Conservation (phyloP, 129 eudicot species). For the Smallanthus sonchifolius region DNA sequence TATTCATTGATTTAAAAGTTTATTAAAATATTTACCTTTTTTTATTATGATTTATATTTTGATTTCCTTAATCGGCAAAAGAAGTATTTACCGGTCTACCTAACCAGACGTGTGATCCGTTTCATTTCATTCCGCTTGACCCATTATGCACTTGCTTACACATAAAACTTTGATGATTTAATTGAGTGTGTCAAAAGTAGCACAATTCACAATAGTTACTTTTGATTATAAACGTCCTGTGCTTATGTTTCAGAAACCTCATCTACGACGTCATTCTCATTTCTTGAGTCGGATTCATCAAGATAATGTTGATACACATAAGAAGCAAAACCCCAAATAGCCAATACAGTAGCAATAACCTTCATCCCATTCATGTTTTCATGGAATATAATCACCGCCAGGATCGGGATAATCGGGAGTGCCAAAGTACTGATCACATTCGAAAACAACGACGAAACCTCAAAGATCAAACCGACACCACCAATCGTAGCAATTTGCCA, state of each 20-base stretch:
- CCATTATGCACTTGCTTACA: neutral
- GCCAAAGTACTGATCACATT: conserved; percentile 33
- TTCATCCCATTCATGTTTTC: conserved; percentile 40
- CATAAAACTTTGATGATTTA: neutral
- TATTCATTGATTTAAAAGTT: too few species aligned
- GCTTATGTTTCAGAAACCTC: conserved; percentile 12
- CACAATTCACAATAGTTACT: neutral
- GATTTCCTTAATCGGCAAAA: too few species aligned
- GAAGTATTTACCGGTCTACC: too few species aligned
- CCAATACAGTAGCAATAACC: conserved; percentile 33
- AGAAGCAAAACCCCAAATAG: conserved; percentile 42
- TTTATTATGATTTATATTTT: too few species aligned
- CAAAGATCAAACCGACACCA: conserved; percentile 34
- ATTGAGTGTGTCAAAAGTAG: neutral
- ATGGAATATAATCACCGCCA: conserved; percentile 30
- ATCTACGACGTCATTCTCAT: conserved; percentile 12
- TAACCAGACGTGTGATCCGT: neutral
- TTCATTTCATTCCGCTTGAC: neutral
- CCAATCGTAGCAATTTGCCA: conserved; percentile 39
- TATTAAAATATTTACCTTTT: too few species aligned
- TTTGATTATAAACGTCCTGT: neutral
- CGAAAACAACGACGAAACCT: conserved; percentile 36
- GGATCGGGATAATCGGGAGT: conserved; percentile 30
- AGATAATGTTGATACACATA: conserved; percentile 44
- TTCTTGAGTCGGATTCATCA: conserved; percentile 14